These are phyloP conservation scores for Raphanus sativus DNA, from an alignment of 345 rosid species.

Conservation along the genomic window DNA sequence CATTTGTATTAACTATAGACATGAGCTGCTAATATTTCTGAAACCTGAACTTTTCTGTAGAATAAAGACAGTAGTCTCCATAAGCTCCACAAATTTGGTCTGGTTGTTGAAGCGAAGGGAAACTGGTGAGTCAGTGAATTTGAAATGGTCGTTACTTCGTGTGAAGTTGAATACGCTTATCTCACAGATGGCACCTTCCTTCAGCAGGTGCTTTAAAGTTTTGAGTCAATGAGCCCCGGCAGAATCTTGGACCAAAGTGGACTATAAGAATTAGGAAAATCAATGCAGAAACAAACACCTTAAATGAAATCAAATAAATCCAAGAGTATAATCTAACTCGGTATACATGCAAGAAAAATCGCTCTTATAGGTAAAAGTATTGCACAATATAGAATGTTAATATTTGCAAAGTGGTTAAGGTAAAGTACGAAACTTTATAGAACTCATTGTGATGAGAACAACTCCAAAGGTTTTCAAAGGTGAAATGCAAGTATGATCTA, in stretches of 20 bases:
- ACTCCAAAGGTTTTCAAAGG: not conserved
- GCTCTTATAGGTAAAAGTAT: too few species aligned
- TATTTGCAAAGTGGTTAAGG: not conserved
- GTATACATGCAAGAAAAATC: too few species aligned
- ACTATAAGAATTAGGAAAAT: not conserved
- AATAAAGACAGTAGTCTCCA: too few species aligned
- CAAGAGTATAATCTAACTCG: too few species aligned
- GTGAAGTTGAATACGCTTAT: not conserved
- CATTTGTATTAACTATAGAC: not conserved
- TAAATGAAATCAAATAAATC: too few species aligned
- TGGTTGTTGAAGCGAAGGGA: too few species aligned
- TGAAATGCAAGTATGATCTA: not conserved
- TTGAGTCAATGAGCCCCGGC: not conserved
- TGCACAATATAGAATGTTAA: too few species aligned
- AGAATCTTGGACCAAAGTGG: not conserved
- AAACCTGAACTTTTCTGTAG: too few species aligned
- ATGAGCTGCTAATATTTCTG: too few species aligned
- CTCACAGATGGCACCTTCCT: not conserved
- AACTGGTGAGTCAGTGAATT: not conserved
- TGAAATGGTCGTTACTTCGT: not conserved
- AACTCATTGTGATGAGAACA: not conserved
- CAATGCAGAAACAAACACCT: too few species aligned
- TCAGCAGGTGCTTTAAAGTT: not conserved
- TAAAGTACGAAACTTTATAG: not conserved
- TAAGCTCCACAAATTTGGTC: too few species aligned